Percentiles rank a stretch among this genome's conserved stretches.
Evolutionary conservation across 495 filamentous ascomycete species (phyloP).

Genomic region (Xylaria acuta): DNA sequence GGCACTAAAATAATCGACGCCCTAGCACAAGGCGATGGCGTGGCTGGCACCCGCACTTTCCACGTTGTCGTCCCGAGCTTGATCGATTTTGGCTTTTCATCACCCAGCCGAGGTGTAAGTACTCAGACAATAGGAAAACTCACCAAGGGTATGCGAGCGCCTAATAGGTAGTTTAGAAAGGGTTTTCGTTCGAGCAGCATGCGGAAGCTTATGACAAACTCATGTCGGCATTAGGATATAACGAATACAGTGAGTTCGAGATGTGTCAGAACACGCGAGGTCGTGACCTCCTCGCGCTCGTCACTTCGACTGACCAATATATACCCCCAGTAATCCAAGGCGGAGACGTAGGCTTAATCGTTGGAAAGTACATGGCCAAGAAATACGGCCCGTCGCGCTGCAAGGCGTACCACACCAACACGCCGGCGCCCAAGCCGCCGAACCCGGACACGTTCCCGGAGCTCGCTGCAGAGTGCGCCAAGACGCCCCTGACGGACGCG

Average conservation of each 20-base stretch:
- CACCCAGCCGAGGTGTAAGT: constrained; percentile 39
- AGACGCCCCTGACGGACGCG: constrained; percentile 35
- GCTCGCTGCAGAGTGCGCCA: constrained; percentile 46
- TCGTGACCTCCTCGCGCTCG: no score
- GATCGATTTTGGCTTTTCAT: constrained; percentile 68
- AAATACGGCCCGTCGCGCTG: constrained; percentile 12
- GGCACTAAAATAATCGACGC: constrained; percentile 63
- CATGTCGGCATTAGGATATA: constrained; percentile 67
- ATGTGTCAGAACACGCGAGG: background rate
- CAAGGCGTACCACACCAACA: constrained; percentile 59
- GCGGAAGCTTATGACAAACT: constrained; percentile 64
- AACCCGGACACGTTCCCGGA: constrained; percentile 36
- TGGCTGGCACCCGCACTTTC: constrained; percentile 57
- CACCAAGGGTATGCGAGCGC: background rate
- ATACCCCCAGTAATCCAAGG: constrained; percentile 11
- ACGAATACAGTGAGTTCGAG: constrained; percentile 49
- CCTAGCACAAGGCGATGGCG: constrained; percentile 46
- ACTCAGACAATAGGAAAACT: background rate
- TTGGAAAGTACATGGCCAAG: background rate
- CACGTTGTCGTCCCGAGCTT: constrained; percentile 69
- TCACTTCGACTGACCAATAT: background rate
- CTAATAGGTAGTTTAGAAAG: background rate
- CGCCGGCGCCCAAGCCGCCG: constrained; percentile 47
- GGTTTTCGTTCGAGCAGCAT: constrained; percentile 49
- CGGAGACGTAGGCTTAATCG: background rate